Evolutionary conservation across 2,329 filamentous ascomycete genomes (phyloP).

Genomic region (Cytospora leucostoma): DNA sequence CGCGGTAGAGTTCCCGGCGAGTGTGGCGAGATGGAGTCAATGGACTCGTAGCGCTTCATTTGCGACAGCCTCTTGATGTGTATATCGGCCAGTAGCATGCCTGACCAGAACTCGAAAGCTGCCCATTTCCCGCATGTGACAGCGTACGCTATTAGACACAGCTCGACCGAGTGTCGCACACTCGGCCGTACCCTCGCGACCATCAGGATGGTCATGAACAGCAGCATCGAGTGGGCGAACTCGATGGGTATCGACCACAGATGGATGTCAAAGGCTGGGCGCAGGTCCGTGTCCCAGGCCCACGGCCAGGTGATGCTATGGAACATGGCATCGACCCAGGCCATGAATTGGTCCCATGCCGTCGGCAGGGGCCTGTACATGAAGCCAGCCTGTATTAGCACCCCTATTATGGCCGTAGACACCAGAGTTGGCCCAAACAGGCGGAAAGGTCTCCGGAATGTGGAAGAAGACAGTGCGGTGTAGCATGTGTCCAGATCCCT

Average conservation of each 20-base stretch:
- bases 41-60: conserved; percentile 28
- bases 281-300: conserved; percentile 39
- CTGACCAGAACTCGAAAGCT: conserved; percentile 48
- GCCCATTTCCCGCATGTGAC: conserved; percentile 44
- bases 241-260: conserved; percentile 54
- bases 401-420: conserved; percentile 44
- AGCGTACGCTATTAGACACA: conserved; percentile 42
- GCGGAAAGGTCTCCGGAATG: conserved; percentile 49
- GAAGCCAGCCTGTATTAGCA: conserved; percentile 37
- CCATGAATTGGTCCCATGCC: conserved; percentile 34
- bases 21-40: conserved; percentile 2
- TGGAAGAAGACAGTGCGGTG: conserved; percentile 46
- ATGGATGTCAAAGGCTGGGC: conserved; percentile 45
- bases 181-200: conserved; percentile 39
- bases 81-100: conserved; percentile 48
- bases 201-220: conserved; percentile 44
- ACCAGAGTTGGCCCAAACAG: conserved; percentile 49
- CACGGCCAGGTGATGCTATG: conserved; percentile 40
- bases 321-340: conserved; percentile 37
- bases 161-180: conserved; percentile 36
- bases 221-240: conserved; percentile 47
- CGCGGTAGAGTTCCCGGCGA: conserved; percentile 17
- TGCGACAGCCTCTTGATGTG: conserved; percentile 40
- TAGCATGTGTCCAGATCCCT: conserved; percentile 42
- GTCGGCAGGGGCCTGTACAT: conserved; percentile 34